phyloP scores from a whole-genome alignment of 2,329 filamentous ascomycete species.

The Malbranchea cinnamomea region DNA sequence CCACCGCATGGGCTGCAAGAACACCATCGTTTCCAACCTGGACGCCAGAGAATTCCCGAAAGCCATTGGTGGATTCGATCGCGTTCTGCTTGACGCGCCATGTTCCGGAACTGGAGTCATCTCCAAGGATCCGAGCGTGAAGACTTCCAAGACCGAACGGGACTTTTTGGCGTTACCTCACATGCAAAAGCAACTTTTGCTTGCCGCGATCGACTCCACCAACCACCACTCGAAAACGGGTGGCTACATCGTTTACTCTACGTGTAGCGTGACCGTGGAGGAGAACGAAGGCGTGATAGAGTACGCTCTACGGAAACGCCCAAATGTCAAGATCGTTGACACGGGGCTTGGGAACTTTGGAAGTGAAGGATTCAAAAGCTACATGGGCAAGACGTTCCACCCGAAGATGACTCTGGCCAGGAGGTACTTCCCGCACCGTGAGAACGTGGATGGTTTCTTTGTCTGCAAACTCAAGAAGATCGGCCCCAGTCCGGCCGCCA shows the following conservation, averaged over 20 bases:
- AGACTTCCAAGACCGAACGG: conserved; percentile 93
- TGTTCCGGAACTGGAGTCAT: conserved; percentile 97
- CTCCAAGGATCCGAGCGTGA: conserved; percentile 88
- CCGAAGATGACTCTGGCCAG: conserved; percentile 67
- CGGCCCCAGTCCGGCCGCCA: conserved; percentile 48
- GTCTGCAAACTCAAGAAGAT: conserved; percentile 95
- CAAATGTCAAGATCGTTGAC: conserved; percentile 86
- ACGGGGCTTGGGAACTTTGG: conserved; percentile 74
- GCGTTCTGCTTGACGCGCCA: conserved; percentile 84
- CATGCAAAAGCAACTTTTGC: conserved; percentile 82
- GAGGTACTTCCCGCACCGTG: conserved; percentile 77
- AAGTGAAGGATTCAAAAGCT: conserved; percentile 80
- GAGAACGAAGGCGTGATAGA: conserved; percentile 90
- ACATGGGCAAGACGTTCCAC: conserved; percentile 84
- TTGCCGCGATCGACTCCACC: conserved; percentile 87
- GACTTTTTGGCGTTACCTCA: conserved; percentile 92
- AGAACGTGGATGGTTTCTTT: conserved; percentile 97
- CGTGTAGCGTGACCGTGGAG: conserved; percentile 85
- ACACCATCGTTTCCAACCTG: conserved; percentile 90
- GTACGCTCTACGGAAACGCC: conserved; percentile 79
- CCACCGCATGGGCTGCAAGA: conserved; percentile 82
- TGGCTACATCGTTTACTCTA: conserved; percentile 92
- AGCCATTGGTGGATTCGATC: conserved; percentile 89
- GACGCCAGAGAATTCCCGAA: conserved; percentile 88
- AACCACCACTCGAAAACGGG: conserved; percentile 85